Conservation (phyloP, 2,329 filamentous ascomycete genomes). For the Fusarium subglutinans region DNA sequence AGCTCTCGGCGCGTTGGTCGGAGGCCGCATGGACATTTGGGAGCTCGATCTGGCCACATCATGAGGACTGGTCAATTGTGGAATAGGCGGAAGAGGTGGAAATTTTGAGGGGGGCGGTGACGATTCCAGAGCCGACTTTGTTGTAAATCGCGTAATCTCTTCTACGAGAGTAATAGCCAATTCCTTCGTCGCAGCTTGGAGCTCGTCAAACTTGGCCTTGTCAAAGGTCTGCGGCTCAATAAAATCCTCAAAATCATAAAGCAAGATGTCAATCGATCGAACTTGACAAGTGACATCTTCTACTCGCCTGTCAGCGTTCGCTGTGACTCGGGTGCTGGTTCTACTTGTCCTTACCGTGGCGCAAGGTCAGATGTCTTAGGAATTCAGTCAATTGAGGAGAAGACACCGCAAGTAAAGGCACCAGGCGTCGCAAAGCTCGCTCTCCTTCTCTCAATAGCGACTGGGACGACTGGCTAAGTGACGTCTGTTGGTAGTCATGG, state of each 20-base stretch:
- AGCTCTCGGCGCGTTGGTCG: background rate
- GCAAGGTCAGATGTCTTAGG: background rate
- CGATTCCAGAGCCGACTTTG: background rate
- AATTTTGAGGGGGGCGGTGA: background rate
- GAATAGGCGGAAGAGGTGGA: background rate
- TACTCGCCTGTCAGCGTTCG: background rate
- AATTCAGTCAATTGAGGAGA: background rate
- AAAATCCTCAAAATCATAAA: background rate
- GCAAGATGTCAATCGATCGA: background rate
- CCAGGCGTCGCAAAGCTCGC: background rate
- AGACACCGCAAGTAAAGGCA: background rate
- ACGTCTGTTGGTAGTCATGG: background rate
- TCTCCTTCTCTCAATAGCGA: background rate
- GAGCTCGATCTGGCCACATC: background rate
- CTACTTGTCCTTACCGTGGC: background rate
- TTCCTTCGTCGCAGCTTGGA: background rate
- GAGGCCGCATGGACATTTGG: background rate
- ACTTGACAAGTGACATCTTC: background rate
- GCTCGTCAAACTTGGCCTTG: background rate
- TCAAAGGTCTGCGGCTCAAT: background rate
- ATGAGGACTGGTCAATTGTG: background rate
- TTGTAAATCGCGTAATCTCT: background rate
- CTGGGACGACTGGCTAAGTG: background rate
- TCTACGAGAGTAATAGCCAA: background rate
- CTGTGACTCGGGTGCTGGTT: background rate